phyloP scores from a whole-genome alignment of 2,329 filamentous ascomycete genomes.

The Gnomoniopsis smithogilvyi region DNA sequence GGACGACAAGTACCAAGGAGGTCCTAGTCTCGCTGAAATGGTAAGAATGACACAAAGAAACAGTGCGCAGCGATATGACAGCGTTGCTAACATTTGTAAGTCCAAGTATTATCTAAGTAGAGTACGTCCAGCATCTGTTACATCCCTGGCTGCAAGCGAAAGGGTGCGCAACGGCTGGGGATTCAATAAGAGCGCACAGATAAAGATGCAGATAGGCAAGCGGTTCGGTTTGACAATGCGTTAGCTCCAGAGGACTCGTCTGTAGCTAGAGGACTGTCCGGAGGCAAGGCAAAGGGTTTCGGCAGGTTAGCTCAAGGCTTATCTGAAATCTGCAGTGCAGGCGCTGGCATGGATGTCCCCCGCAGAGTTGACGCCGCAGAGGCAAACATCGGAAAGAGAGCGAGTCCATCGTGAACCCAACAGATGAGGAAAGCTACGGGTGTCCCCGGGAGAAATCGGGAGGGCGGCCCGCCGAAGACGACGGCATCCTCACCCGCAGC shows the following conservation, averaged over 20 bases:
- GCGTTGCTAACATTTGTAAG: no score
- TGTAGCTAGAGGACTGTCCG: constrained; percentile 11
- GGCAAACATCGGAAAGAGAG: not conserved
- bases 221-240: not conserved
- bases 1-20: not conserved
- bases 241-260: constrained; percentile 4
- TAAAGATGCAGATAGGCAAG: not conserved
- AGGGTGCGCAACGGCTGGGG: no score
- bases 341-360: not conserved
- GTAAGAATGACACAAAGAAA: no score
- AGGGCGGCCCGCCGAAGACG: not conserved
- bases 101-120: no score
- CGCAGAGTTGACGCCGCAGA: not conserved
- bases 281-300: not conserved
- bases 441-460: constrained; percentile 1
- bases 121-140: no score
- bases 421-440: not conserved
- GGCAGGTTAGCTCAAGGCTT: not conserved
- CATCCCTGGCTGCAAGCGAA: no score
- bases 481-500: no score
- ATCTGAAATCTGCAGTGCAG: not conserved
- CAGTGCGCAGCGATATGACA: not conserved
- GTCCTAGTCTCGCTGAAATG: not conserved
- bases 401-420: no score
- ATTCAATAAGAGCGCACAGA: not conserved